phyloP scores from a whole-genome alignment of 2,329 filamentous ascomycete species.

The Mycosphaerella arachidis region DNA sequence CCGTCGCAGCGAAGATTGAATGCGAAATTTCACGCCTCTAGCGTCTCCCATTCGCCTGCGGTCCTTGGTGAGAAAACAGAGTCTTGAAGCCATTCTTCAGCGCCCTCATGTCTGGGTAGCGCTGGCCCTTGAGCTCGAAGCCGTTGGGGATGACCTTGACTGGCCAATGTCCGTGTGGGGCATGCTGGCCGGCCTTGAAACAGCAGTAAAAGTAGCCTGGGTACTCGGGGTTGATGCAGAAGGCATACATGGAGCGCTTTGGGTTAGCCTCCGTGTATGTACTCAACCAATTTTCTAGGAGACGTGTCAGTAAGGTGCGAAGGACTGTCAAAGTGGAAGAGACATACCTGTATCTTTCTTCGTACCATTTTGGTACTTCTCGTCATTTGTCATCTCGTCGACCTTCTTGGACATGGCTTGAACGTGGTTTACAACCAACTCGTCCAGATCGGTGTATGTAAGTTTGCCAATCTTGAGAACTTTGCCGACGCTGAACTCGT shows the following conservation, averaged over 20 bases:
- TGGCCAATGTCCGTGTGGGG: slow-evolving; percentile 70
- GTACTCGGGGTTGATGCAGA: slow-evolving; percentile 88
- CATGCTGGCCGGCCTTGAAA: slow-evolving; percentile 83
- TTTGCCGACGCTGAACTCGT: slow-evolving; percentile 88
- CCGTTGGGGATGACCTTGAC: slow-evolving; percentile 91
- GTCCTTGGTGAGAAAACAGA: slow-evolving; percentile 52
- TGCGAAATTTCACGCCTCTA: background rate
- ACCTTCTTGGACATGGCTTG: slow-evolving; percentile 98
- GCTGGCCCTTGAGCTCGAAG: slow-evolving; percentile 81
- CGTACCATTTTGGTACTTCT: slow-evolving; percentile 84
- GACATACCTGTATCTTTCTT: slow-evolving; percentile 77
- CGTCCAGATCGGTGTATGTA: slow-evolving; percentile 92
- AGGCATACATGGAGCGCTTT: slow-evolving; percentile 86
- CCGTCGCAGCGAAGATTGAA: background rate
- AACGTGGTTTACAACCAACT: slow-evolving; percentile 93
- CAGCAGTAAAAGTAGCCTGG: slow-evolving; percentile 93
- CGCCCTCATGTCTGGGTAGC: slow-evolving; percentile 91
- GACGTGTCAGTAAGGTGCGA: slow-evolving; percentile 5
- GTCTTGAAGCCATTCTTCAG: slow-evolving; percentile 97
- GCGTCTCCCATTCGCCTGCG: slow-evolving; percentile 19
- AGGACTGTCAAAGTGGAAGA: slow-evolving; percentile 4
- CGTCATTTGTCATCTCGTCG: slow-evolving; percentile 88
- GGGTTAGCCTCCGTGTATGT: slow-evolving; percentile 97
- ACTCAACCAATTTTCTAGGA: slow-evolving; percentile 83
- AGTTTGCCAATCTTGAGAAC: slow-evolving; percentile 83